A percentile compares a stretch with the other conserved stretches of the same genome.
phyloP scores from a whole-genome alignment of 2,329 filamentous ascomycete species.

The Cephalotrichum gorgonifer region DNA sequence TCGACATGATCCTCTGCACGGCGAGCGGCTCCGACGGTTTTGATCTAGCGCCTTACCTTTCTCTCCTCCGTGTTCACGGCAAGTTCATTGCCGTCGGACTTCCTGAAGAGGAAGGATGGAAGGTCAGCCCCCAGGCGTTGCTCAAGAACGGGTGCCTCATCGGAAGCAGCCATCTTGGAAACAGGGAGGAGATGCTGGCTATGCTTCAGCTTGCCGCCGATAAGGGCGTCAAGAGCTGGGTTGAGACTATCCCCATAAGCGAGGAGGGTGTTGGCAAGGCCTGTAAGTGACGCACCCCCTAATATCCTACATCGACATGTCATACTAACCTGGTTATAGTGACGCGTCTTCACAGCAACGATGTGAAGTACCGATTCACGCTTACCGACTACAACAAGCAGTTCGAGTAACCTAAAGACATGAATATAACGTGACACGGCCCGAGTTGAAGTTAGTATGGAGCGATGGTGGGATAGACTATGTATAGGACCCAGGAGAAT shows the following conservation, averaged over 20 bases:
- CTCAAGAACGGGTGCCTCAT: conserved; percentile 41
- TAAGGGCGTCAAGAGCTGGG: conserved; percentile 40
- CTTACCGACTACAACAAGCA: conserved; percentile 13
- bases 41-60: conserved; percentile 48
- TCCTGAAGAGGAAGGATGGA: conserved; percentile 36
- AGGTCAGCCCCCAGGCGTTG: conserved; percentile 41
- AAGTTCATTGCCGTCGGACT: conserved; percentile 53
- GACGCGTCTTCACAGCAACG: conserved; percentile 3
- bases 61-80: conserved; percentile 44
- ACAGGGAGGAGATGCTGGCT: conserved; percentile 38
- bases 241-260: conserved; percentile 22
- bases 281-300: neutral
- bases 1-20: conserved; percentile 45
- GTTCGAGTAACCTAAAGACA: conserved; percentile 5
- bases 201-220: conserved; percentile 44
- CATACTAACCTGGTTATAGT: conserved; percentile 1
- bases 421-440: too few species aligned
- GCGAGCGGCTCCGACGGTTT: conserved; percentile 27
- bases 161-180: conserved; percentile 29
- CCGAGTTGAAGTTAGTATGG: too few species aligned
- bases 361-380: conserved; percentile 12
- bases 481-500: too few species aligned
- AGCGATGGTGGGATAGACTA: too few species aligned
- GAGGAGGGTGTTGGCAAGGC: conserved; percentile 9
- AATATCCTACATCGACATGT: neutral